phyloP scores from a whole-genome alignment of 192 early-diverging fungal genomes.

The Thamnidium elegans region DNA sequence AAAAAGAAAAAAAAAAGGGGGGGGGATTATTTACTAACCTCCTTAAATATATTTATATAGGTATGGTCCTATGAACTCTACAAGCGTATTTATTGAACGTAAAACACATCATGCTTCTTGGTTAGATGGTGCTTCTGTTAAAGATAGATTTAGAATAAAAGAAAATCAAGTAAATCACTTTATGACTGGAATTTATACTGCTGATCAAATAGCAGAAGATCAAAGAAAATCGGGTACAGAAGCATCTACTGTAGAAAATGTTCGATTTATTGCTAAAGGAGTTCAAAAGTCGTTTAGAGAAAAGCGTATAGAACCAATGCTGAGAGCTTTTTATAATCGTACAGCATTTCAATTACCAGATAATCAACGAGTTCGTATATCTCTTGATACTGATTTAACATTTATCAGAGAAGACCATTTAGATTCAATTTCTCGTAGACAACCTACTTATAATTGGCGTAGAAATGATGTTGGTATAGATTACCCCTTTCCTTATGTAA shows the following conservation, averaged over 20 bases:
- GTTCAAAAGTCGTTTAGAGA: conserved; percentile 30
- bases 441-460: conserved; percentile 59
- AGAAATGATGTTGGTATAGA: conserved; percentile 36
- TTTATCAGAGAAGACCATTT: conserved; percentile 35
- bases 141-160: conserved; percentile 34
- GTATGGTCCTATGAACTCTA: conserved; percentile 24
- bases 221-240: conserved; percentile 60
- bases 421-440: conserved; percentile 53
- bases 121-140: conserved; percentile 33
- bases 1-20: neutral
- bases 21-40: neutral
- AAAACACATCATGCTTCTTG: conserved; percentile 40
- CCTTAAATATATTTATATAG: conserved; percentile 15
- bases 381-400: conserved; percentile 33
- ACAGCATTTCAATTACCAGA: conserved; percentile 51
- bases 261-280: conserved; percentile 29
- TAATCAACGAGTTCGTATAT: conserved; percentile 29
- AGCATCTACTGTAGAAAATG: conserved; percentile 62
- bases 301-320: conserved; percentile 22
- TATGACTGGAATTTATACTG: conserved; percentile 12
- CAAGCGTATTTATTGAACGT: conserved; percentile 32
- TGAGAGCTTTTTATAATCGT: conserved; percentile 38
- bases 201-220: conserved; percentile 58
- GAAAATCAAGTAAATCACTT: conserved; percentile 31
- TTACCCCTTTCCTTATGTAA: conserved; percentile 38